phyloP scores from a whole-genome alignment of 1,139 yeast species.

The Yarrowia galli region DNA sequence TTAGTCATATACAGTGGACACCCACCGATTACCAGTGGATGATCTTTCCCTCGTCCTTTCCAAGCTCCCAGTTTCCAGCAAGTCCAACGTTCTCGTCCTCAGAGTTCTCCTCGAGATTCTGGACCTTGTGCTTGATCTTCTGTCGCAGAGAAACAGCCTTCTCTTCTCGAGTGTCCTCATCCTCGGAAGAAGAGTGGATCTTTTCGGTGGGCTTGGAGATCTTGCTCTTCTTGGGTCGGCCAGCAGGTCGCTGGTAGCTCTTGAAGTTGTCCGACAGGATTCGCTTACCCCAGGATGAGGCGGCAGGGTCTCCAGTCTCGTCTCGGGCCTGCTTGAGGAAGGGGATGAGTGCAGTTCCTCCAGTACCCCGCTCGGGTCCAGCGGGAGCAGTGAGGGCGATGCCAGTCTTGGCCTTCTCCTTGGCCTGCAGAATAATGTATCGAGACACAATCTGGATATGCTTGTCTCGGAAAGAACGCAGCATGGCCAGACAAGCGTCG shows the following conservation, averaged over 20 bases:
- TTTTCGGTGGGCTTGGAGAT: conserved; percentile 14
- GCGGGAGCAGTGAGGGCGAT: conserved; percentile 47
- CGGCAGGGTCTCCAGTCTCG: conserved; percentile 89
- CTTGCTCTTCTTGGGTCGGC: conserved; percentile 11
- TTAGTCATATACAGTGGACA: conserved; percentile 9
- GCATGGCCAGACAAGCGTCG: conserved; percentile 90
- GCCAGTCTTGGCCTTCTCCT: conserved; percentile 44
- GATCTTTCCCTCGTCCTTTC: conserved; percentile 35
- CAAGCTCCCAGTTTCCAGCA: conserved; percentile 37
- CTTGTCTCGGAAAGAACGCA: conserved; percentile 86
- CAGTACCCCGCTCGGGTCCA: conserved; percentile 78
- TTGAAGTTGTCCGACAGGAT: conserved; percentile 60
- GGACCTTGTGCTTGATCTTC: conserved; percentile 33
- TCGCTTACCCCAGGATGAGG: conserved; percentile 87
- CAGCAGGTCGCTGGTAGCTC: conserved; percentile 34
- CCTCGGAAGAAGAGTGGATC: conserved; percentile 34
- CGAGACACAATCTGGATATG: conserved; percentile 93
- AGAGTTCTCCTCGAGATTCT: conserved; percentile 20
- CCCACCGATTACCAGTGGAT: conserved; percentile 31
- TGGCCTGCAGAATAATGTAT: conserved; percentile 79
- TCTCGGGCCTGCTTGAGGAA: conserved; percentile 94
- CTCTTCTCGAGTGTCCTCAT: conserved; percentile 24
- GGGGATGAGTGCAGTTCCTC: conserved; percentile 91
- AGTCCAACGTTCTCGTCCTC: conserved; percentile 32
- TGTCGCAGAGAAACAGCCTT: conserved; percentile 19